phyloP scores from a whole-genome alignment of 495 filamentous ascomycete species.

The Penicillium crystallinum region DNA sequence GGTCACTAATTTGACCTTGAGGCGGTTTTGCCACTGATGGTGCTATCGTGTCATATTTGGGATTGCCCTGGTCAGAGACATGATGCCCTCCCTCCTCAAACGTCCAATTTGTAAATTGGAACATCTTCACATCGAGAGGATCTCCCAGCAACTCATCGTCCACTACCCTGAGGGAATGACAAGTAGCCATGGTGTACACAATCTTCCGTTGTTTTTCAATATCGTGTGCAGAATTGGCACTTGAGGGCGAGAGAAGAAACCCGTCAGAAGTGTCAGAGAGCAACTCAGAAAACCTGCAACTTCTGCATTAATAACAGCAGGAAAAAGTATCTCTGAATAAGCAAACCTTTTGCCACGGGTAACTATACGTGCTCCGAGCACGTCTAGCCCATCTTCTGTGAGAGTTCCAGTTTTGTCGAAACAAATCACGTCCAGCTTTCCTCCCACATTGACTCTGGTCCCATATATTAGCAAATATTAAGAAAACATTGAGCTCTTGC shows the following conservation, averaged over 20 bases:
- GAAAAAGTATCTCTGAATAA: not conserved
- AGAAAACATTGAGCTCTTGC: not conserved
- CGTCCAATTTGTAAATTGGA: constrained; percentile 91
- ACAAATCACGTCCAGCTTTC: constrained; percentile 92
- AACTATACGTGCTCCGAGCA: constrained; percentile 79
- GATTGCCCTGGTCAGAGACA: constrained; percentile 48
- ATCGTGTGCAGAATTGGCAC: constrained; percentile 49
- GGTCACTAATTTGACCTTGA: constrained; percentile 2
- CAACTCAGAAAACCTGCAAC: constrained; percentile 55
- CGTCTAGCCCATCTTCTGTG: constrained; percentile 94
- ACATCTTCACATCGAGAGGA: constrained; percentile 97
- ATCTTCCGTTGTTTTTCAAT: constrained; percentile 63
- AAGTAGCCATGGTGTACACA: constrained; percentile 94
- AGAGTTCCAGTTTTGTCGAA: constrained; percentile 99
- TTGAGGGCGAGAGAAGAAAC: constrained; percentile 46
- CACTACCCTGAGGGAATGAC: constrained; percentile 82
- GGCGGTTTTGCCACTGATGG: constrained; percentile 83
- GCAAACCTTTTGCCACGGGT: constrained; percentile 50
- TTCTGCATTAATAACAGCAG: not conserved
- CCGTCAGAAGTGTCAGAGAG: constrained; percentile 46
- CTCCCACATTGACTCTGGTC: constrained; percentile 80
- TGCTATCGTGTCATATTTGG: constrained; percentile 57
- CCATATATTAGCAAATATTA: not conserved
- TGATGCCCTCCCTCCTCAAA: constrained; percentile 73
- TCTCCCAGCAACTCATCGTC: constrained; percentile 89